Evolutionary conservation across 495 filamentous ascomycete species (phyloP), one percentile per base, ranked within the genome.

Genomic region (Penicillium herquei): DNA sequence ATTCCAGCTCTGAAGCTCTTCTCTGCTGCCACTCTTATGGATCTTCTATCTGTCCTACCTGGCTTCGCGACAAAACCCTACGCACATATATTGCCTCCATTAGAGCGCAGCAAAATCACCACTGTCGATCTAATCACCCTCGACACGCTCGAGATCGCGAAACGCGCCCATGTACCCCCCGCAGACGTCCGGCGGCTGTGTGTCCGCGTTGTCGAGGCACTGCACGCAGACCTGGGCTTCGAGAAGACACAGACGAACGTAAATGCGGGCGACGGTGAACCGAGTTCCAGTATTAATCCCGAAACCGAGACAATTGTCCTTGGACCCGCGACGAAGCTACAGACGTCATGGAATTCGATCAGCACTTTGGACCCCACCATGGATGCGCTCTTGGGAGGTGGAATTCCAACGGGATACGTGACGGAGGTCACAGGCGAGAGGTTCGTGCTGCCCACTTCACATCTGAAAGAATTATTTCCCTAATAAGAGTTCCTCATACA

Each of bases 391-490:
- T 77, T 98, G 31, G 85, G 81, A 59, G 95, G 95, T 49, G 95
- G 95, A n/a, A 82, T 98, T 40, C 88, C 87, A 2, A 79, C 84
- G 3, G 87, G 89, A 40, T 88, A 90, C 68, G 75, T 98, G 58
- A 93, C 91, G 16, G 94, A 98, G 64, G 78, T 98, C 51, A 91
- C 90, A 3, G 95, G 95, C 37, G 94, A 97, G 75, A 96, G 87
- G 87, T 87, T 62, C 43, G 65, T 63, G 12, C 33, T 51, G 31
- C 7, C 30, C 1, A 21, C 1, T 12, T 54, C 11, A 47, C 18
- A 50, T 13, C 12, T n/a, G 6, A 26, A 4, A 10, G 48, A 35
- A 56, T 35, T 44, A 43, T 16, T 26, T 51, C 11, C 54, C 51
- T 72, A 59, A 73, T 71, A 16, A 39, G 21, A 2, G 26, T n/a